phyloP scores from a whole-genome alignment of 179 eudicot species.

The Actinidia arguta region DNA sequence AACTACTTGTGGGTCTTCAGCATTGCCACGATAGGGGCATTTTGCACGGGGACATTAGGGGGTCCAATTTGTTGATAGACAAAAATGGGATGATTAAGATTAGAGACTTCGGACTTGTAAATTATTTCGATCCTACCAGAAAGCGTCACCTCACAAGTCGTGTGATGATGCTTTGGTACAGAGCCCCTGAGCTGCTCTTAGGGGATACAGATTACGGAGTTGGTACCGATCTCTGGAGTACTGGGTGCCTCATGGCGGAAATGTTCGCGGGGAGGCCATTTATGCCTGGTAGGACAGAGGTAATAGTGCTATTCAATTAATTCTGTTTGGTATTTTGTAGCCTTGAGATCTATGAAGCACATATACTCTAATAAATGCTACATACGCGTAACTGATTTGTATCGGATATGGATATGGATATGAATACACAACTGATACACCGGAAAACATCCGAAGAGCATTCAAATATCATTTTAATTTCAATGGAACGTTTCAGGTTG shows the following conservation, averaged over 20 bases:
- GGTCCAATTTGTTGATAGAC: conserved; percentile 52
- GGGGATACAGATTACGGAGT: conserved; percentile 46
- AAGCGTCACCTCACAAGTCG: conserved; percentile 46
- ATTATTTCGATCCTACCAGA: conserved; percentile 31
- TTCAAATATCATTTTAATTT: too few species aligned
- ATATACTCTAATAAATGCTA: too few species aligned
- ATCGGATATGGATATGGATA: too few species aligned
- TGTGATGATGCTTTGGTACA: conserved; percentile 56
- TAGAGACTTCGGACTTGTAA: conserved; percentile 57
- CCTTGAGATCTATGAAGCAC: too few species aligned
- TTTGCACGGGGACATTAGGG: conserved; percentile 54
- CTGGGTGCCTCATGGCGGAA: conserved; percentile 54
- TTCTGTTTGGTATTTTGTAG: too few species aligned
- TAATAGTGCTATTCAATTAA: conserved; percentile 17
- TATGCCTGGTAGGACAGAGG: conserved; percentile 59
- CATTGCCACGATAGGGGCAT: conserved; percentile 61
- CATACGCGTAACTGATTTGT: too few species aligned
- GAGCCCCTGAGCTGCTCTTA: conserved; percentile 54
- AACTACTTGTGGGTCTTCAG: conserved; percentile 51
- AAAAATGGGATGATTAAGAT: conserved; percentile 48
- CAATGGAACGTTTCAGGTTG: too few species aligned
- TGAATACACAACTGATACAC: too few species aligned
- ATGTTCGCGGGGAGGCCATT: conserved; percentile 54
- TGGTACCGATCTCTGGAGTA: conserved; percentile 60
- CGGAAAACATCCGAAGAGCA: too few species aligned